phyloP scores from a whole-genome alignment of 1,284 basidiomycete genomes.

The Fomes fomentarius region DNA sequence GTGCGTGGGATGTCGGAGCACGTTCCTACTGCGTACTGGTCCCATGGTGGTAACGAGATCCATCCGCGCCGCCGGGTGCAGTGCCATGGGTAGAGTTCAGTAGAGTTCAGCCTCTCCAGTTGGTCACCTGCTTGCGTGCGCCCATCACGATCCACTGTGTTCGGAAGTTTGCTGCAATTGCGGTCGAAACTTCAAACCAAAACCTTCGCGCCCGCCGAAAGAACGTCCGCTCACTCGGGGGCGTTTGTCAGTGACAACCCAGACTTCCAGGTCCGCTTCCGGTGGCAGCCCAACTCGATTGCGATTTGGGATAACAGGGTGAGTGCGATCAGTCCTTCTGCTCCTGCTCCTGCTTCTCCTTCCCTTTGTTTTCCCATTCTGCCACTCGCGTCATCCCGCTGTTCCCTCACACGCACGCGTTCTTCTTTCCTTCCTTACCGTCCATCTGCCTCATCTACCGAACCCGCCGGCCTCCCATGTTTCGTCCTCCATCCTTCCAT shows the following conservation, averaged over 20 bases:
- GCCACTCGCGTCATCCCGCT: too few species aligned
- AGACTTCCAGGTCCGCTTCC: conserved; percentile 75
- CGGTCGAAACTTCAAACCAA: too few species aligned
- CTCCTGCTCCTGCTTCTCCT: background rate
- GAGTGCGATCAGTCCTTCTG: conserved; percentile 24
- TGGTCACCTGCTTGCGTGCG: too few species aligned
- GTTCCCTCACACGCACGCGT: too few species aligned
- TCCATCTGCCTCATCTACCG: background rate
- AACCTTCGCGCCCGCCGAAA: too few species aligned
- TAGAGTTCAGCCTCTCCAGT: too few species aligned
- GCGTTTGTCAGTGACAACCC: conserved; percentile 50
- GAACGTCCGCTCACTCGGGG: conserved; percentile 14
- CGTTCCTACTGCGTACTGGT: background rate
- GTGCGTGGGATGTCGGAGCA: background rate
- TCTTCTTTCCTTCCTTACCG: too few species aligned
- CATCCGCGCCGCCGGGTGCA: background rate
- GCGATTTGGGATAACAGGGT: conserved; percentile 79
- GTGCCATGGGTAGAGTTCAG: background rate
- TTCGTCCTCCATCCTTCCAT: background rate
- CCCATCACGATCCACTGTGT: too few species aligned
- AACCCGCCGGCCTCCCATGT: background rate
- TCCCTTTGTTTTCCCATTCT: background rate
- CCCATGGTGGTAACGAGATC: too few species aligned
- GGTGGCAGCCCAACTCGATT: conserved; percentile 68
- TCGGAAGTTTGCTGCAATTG: too few species aligned